These are phyloP conservation scores for Gnomoniopsis sp. DNA, from an alignment of 2,329 filamentous ascomycete species.

Conservation along the genomic window DNA sequence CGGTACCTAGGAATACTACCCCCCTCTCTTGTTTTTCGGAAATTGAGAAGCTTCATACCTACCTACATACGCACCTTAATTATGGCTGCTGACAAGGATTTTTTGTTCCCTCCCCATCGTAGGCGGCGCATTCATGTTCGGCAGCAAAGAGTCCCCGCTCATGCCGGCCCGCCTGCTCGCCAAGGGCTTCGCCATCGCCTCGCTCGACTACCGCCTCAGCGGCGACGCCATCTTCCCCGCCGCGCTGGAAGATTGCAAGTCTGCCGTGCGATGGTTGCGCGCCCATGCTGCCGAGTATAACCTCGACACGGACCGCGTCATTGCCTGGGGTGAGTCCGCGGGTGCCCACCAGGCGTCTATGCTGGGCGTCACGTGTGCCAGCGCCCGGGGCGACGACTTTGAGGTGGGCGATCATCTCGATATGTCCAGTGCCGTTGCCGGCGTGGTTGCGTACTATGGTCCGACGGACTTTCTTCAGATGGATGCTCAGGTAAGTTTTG, in stretches of 20 bases:
- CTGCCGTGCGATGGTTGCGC: constrained; percentile 17
- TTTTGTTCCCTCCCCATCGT: background rate
- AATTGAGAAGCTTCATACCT: no score
- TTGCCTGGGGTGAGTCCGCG: constrained; percentile 17
- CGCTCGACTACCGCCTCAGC: constrained; percentile 17
- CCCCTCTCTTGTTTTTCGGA: no score
- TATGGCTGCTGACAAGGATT: background rate
- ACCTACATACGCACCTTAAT: background rate
- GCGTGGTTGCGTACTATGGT: constrained; percentile 15
- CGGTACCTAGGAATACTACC: background rate
- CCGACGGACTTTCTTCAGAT: constrained; percentile 17
- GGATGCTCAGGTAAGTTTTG: constrained; percentile 7
- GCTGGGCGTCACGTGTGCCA: constrained; percentile 9
- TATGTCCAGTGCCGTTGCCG: constrained; percentile 11
- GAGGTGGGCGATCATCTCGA: constrained; percentile 15
- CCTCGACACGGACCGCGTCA: constrained; percentile 8
- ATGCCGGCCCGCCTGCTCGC: constrained; percentile 12
- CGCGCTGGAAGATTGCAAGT: constrained; percentile 16
- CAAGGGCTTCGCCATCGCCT: constrained; percentile 14
- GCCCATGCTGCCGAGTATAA: constrained; percentile 9
- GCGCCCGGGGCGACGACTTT: constrained; percentile 9
- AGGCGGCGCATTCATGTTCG: constrained; percentile 17
- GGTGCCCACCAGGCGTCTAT: constrained; percentile 14
- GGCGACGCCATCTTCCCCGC: constrained; percentile 16
- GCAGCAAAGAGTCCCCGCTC: constrained; percentile 11